phyloP scores from a whole-genome alignment of 106 monocot species.

The Allium fistulosum region DNA sequence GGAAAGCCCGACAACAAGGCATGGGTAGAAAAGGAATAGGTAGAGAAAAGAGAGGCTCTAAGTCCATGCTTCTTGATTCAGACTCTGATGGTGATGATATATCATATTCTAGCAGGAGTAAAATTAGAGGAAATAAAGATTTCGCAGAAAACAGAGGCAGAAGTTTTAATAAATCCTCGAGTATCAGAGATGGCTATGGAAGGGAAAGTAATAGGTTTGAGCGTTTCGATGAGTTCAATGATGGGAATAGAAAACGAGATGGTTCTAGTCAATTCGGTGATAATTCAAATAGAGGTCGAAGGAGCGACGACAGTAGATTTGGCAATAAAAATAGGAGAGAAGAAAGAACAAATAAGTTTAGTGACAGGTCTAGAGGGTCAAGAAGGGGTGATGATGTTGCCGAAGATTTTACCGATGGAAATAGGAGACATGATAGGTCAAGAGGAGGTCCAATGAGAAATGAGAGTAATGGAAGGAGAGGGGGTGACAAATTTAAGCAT shows the following conservation, averaged over 20 bases:
- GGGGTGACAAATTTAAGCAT: background rate
- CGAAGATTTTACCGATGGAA: too few species aligned
- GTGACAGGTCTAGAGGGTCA: slow-evolving; percentile 13
- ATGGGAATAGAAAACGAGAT: background rate
- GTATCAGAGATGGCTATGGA: slow-evolving; percentile 9
- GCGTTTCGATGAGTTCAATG: slow-evolving; percentile 4
- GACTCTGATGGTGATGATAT: slow-evolving; percentile 23
- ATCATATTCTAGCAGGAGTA: background rate
- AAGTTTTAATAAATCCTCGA: slow-evolving; percentile 12
- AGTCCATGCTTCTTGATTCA: slow-evolving; percentile 18
- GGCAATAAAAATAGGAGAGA: slow-evolving; percentile 3
- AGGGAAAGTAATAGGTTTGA: slow-evolving; percentile 14
- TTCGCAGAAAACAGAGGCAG: slow-evolving; percentile 13
- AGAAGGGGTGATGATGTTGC: background rate
- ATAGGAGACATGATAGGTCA: too few species aligned
- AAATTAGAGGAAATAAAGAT: slow-evolving; percentile 13
- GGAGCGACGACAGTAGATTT: slow-evolving; percentile 5
- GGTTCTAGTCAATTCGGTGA: background rate
- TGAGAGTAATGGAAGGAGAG: background rate
- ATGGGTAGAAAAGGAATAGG: slow-evolving; percentile 1
- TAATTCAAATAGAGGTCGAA: background rate
- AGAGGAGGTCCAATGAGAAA: slow-evolving; percentile 10
- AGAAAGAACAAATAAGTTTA: slow-evolving; percentile 10
- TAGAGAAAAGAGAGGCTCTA: slow-evolving; percentile 8
- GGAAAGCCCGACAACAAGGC: slow-evolving; percentile 11